Evolutionary conservation across 208 protist species (phyloP), one percentile per base, ranked within the genome.

Genomic region (Novymonas esmeraldas): DNA sequence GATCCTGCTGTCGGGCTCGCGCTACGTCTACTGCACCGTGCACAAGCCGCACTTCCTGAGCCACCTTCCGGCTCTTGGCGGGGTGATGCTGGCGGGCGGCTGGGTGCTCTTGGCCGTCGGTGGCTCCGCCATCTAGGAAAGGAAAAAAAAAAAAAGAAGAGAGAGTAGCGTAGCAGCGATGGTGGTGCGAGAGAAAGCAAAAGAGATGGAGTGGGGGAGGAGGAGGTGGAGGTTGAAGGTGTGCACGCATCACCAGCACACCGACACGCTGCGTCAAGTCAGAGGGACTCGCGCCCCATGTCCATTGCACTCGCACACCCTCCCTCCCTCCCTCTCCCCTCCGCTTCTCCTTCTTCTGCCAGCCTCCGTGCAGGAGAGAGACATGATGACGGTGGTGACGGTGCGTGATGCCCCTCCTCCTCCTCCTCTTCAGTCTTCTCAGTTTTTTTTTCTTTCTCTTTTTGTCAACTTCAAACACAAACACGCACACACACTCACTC

Each of bases 1-100:
- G 39, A 34, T 74, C 10, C 0, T 84, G 13, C 7, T 78, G 48
- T 59, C 74, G 2, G 55, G 58, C 42, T 70, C 70, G n/a, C 73
- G 68, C 44, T 84, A 87, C 64, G 22, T 87, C 16, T 71, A 77
- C 78, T 69, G 78, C 64, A 76, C 64, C 16, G 26, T 81, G 31
- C 73, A 87, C 72, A 78, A 81, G 52, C 78, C 78, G 5, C 36
- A 79, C 24, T 81, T 64, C 10, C 50, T 87, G 50, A 57, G 64
- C 56, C 64, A 76, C 49, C 22, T 70, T 6, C 62, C 78, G 7
- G 6, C 59, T 1, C 1, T 81, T 6, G 81, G 78, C 42, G 74
- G 66, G 10, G 68, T 62, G 16, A 31, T 87, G 4, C 68, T 87
- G 38, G 64, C 71, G 6, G 46, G 59, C 2, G 81, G 78, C 2